Conservation (phyloP, 768 basidiomycete genomes). For the Scleroderma bovista region DNA sequence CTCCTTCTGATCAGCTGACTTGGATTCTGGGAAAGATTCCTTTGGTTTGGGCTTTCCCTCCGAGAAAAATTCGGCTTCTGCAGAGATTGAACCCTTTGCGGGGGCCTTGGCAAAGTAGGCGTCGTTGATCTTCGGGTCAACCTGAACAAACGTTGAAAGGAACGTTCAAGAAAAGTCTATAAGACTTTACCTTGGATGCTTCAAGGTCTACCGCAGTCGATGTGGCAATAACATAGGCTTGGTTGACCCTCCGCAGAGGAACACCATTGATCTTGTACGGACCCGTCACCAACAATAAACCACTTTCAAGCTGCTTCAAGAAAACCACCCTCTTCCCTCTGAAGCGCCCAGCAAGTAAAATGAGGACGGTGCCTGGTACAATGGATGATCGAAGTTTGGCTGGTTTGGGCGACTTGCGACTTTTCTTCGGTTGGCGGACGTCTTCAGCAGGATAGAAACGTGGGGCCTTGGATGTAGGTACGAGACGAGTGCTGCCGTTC, state of each 20-base stretch:
- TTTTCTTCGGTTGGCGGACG: constrained; percentile 85
- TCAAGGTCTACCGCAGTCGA: constrained; percentile 87
- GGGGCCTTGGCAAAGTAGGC: constrained; percentile 85
- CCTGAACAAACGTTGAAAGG: constrained; percentile 36
- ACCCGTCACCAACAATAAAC: constrained; percentile 91
- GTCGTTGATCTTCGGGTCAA: constrained; percentile 89
- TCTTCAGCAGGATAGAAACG: constrained; percentile 96
- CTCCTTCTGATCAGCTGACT: constrained; percentile 87
- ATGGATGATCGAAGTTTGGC: constrained; percentile 80
- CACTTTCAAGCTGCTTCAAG: constrained; percentile 91
- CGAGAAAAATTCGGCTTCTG: constrained; percentile 96
- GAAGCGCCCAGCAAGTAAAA: constrained; percentile 97
- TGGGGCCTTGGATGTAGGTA: constrained; percentile 80
- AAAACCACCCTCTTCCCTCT: constrained; percentile 97
- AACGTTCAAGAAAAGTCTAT: neutral
- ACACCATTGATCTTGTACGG: constrained; percentile 99
- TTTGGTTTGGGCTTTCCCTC: constrained; percentile 90
- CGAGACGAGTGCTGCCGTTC: constrained; percentile 84
- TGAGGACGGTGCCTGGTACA: constrained; percentile 90
- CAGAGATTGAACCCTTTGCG: constrained; percentile 64
- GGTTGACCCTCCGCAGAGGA: constrained; percentile 94
- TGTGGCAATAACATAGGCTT: constrained; percentile 98
- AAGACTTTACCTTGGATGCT: constrained; percentile 54
- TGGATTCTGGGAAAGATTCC: constrained; percentile 79
- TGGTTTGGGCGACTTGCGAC: constrained; percentile 80